Conservation (phyloP, 345 rosid species). For the Rhodamnia argentea region DNA sequence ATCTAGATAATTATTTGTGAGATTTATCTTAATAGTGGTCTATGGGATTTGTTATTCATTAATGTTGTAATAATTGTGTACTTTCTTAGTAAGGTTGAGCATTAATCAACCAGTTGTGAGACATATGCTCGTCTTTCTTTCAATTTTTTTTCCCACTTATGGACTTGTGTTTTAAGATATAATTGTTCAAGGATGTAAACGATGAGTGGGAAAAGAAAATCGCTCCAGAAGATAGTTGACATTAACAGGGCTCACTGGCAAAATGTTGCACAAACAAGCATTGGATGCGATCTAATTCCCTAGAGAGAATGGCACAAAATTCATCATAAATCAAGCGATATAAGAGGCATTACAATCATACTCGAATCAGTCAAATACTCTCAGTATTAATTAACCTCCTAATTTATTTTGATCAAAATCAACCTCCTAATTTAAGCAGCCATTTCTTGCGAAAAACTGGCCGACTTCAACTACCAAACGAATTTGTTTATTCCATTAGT, state of each 20-base stretch:
- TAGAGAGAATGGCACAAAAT: neutral
- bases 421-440: neutral
- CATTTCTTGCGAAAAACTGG: neutral
- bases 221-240: neutral
- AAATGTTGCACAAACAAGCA: neutral
- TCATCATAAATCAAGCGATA: neutral
- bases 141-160: neutral
- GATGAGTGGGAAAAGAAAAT: neutral
- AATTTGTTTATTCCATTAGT: neutral
- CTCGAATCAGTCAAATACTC: neutral
- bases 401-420: too few species aligned
- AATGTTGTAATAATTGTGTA: neutral
- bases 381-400: neutral
- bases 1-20: neutral
- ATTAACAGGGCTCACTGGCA: neutral
- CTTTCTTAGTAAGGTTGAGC: neutral
- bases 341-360: neutral
- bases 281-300: neutral
- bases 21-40: neutral
- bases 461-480: neutral
- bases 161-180: neutral
- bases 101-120: neutral
- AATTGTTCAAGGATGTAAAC: neutral
- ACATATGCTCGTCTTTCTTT: neutral
- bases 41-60: neutral